Percentiles rank a stretch among this genome's conserved stretches.
Conservation (phyloP, 192 early-diverging fungal species). For the Gamsiella multidivaricata region DNA sequence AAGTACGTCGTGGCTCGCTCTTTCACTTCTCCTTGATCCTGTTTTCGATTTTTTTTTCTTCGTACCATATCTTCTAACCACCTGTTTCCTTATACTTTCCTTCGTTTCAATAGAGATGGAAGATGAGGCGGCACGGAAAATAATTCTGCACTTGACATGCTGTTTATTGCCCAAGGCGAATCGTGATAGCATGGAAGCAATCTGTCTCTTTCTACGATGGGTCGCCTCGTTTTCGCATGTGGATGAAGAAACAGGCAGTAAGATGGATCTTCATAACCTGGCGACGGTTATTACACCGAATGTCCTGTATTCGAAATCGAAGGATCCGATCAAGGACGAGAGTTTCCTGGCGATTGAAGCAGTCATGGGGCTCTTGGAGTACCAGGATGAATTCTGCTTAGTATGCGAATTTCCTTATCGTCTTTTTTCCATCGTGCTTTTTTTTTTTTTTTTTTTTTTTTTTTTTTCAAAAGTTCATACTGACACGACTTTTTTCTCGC, state of each 20-base stretch:
- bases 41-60: background rate
- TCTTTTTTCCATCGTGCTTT: background rate
- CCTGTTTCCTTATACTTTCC: background rate
- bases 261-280: constrained; percentile 93
- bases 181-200: constrained; percentile 90
- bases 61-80: no score
- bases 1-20: no score
- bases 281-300: constrained; percentile 96
- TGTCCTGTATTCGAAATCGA: constrained; percentile 85
- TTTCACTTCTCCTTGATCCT: no score
- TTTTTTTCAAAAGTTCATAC: background rate
- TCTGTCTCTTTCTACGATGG: constrained; percentile 87
- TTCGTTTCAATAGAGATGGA: constrained; percentile 56
- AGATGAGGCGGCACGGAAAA: constrained; percentile 63
- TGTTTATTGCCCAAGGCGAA: constrained; percentile 91
- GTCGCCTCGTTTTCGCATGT: constrained; percentile 81
- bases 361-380: constrained; percentile 71
- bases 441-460: constrained; percentile 3
- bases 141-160: constrained; percentile 81
- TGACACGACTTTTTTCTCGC: no score
- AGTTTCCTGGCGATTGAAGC: constrained; percentile 76
- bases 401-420: constrained; percentile 36
- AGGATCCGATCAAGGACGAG: constrained; percentile 83
- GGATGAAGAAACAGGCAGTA: constrained; percentile 79
- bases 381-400: constrained; percentile 73